These are phyloP conservation scores for Silene conica DNA, from an alignment of 148 eudicot species.

Conservation along the genomic window DNA sequence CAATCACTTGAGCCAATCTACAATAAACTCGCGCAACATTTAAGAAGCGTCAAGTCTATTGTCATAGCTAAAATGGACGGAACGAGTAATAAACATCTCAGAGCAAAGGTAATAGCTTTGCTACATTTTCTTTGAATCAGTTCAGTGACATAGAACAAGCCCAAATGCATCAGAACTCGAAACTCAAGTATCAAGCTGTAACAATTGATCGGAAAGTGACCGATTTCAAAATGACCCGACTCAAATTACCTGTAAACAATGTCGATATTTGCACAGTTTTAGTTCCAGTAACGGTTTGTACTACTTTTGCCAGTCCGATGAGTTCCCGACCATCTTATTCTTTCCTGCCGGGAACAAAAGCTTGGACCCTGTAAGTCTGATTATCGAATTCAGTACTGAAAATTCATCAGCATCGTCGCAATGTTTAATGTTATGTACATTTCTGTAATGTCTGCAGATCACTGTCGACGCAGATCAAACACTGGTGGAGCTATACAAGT, in stretches of 20 bases:
- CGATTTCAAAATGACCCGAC: too few relatives aligned
- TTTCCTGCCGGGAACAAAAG: constrained; percentile 86
- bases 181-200: too few relatives aligned
- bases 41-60: constrained; percentile 71
- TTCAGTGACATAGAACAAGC: too few relatives aligned
- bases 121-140: too few relatives aligned
- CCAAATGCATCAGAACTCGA: too few relatives aligned
- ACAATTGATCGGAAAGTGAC: too few relatives aligned
- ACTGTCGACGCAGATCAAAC: constrained; percentile 67
- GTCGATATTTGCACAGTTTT: too few relatives aligned
- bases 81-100: constrained; percentile 94
- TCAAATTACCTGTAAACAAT: too few relatives aligned
- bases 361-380: constrained; percentile 64
- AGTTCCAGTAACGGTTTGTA: not conserved
- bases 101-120: too few relatives aligned
- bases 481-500: constrained; percentile 66
- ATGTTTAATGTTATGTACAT: not conserved
- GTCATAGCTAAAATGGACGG: constrained; percentile 96
- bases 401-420: not conserved
- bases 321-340: constrained; percentile 86
- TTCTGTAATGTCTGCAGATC: constrained; percentile 38
- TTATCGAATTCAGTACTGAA: not conserved
- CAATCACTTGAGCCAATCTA: constrained; percentile 85
- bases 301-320: constrained; percentile 57
- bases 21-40: constrained; percentile 94